Percentiles rank a stretch among this genome's conserved stretches.
Evolutionary conservation across 1,284 basidiomycete species (phyloP).

Genomic region (Microstroma glucosiphilum): DNA sequence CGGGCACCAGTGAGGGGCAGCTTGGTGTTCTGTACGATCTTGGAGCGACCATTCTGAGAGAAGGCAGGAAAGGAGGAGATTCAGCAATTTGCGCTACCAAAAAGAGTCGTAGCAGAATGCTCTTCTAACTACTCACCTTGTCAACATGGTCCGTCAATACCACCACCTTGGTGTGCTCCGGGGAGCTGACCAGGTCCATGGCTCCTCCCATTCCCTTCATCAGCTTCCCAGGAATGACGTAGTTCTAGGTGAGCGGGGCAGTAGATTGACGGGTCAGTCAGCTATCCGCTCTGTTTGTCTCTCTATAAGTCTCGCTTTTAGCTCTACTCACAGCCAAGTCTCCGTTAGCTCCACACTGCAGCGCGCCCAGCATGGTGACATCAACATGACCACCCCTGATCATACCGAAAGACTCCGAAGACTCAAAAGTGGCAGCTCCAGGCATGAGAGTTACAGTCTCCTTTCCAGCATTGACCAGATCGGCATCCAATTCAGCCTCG

Average conservation of each 20-base stretch:
- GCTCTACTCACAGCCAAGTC: conserved; percentile 64
- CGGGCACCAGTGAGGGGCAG: conserved; percentile 81
- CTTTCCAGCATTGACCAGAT: conserved; percentile 69
- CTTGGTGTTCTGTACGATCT: conserved; percentile 74
- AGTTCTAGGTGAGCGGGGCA: conserved; percentile 58
- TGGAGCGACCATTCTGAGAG: conserved; percentile 65
- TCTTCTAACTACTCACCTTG: conserved; percentile 53
- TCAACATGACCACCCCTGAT: conserved; percentile 89
- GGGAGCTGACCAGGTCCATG: conserved; percentile 63
- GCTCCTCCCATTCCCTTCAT: conserved; percentile 77
- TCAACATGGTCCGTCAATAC: conserved; percentile 82
- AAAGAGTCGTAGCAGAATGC: too few species aligned
- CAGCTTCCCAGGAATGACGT: conserved; percentile 91
- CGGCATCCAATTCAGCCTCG: conserved; percentile 34
- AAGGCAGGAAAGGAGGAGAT: too few species aligned
- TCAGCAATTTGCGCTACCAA: too few species aligned
- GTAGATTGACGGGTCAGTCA: not conserved
- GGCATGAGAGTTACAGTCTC: conserved; percentile 74
- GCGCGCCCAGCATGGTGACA: conserved; percentile 82
- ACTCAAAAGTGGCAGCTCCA: conserved; percentile 87
- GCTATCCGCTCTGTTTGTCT: too few species aligned
- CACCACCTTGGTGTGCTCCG: conserved; percentile 55
- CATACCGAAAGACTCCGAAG: conserved; percentile 87
- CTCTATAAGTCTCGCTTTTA: too few species aligned
- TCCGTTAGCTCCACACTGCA: conserved; percentile 88